These are phyloP conservation scores for Lyophyllum atratum DNA, from an alignment of 768 basidiomycete species.

Conservation along the genomic window DNA sequence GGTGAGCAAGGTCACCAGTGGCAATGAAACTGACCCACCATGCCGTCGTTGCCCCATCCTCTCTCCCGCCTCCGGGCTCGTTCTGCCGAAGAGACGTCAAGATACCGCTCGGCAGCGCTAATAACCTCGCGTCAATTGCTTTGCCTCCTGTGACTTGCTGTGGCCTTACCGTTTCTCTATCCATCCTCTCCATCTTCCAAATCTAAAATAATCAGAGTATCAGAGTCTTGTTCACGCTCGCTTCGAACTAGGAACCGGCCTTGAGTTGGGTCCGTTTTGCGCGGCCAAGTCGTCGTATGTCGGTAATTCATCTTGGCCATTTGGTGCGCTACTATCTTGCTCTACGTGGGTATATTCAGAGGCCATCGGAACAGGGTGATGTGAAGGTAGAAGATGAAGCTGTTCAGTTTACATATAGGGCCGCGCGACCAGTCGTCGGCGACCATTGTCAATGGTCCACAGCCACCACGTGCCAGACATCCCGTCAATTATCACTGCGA, in stretches of 20 bases:
- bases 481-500: too few relatives aligned
- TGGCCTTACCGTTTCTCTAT: slow-evolving; percentile 76
- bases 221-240: slow-evolving; percentile 4
- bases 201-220: slow-evolving; percentile 43
- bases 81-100: slow-evolving; percentile 63
- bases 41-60: slow-evolving; percentile 67
- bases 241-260: slow-evolving; percentile 38
- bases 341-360: slow-evolving; percentile 33
- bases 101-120: slow-evolving; percentile 85
- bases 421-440: neutral
- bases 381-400: neutral
- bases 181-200: slow-evolving; percentile 86
- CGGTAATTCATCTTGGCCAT: slow-evolving; percentile 60
- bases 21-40: slow-evolving; percentile 16
- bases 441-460: neutral
- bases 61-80: slow-evolving; percentile 55
- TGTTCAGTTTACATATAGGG: neutral
- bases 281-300: slow-evolving; percentile 80
- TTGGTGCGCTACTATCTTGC: slow-evolving; percentile 38
- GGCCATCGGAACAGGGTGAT: slow-evolving; percentile 18
- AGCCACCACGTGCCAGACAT: neutral
- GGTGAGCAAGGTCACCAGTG: neutral
- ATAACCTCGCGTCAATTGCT: slow-evolving; percentile 5
- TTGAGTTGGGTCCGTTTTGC: slow-evolving; percentile 81
- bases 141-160: neutral